A percentile compares a stretch with the other conserved stretches of the same genome.
These are phyloP conservation scores for Draba incana DNA, from an alignment of 345 rosid genomes.

Conservation along the genomic window DNA sequence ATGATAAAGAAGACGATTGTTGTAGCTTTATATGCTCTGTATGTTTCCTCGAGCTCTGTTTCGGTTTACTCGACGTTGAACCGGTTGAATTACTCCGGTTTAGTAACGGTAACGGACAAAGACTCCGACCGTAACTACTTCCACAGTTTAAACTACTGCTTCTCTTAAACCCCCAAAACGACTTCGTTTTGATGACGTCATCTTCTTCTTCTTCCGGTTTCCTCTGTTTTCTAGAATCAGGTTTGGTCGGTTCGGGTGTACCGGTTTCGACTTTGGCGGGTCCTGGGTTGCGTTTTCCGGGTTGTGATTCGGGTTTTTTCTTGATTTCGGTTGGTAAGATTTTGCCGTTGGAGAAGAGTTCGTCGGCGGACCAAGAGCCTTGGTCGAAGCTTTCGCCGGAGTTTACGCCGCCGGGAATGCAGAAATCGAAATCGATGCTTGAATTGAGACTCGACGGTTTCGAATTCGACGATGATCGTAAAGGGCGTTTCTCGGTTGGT, in stretches of 20 bases:
- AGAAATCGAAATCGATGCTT: slow-evolving; percentile 60
- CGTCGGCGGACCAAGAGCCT: slow-evolving; percentile 60
- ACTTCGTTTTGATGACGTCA: slow-evolving; percentile 47
- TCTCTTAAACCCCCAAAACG: slow-evolving; percentile 80
- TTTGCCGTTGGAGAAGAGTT: slow-evolving; percentile 56
- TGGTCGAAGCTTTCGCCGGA: slow-evolving; percentile 49
- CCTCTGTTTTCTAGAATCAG: slow-evolving; percentile 38
- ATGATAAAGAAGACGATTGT: slow-evolving; percentile 31
- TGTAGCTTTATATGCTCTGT: slow-evolving; percentile 41
- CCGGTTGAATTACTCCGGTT: slow-evolving; percentile 82
- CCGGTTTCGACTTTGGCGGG: slow-evolving; percentile 2
- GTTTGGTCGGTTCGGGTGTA: slow-evolving; percentile 24
- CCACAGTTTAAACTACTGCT: slow-evolving; percentile 80
- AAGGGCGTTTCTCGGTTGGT: slow-evolving; percentile 57
- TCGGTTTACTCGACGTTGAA: slow-evolving; percentile 43
- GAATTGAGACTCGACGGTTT: slow-evolving; percentile 48
- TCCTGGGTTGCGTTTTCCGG: slow-evolving; percentile 22
- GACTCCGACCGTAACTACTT: slow-evolving; percentile 64
- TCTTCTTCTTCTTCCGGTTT: slow-evolving; percentile 40
- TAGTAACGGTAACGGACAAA: slow-evolving; percentile 77
- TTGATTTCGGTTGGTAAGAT: slow-evolving; percentile 58
- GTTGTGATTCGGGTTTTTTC: slow-evolving; percentile 37
- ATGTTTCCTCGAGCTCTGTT: slow-evolving; percentile 54
- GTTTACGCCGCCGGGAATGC: slow-evolving; percentile 44
- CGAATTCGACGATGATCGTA: slow-evolving; percentile 50